Evolutionary conservation across 164 flowering plant genomes (phyloP).

Genomic region (Chimonanthus praecox): DNA sequence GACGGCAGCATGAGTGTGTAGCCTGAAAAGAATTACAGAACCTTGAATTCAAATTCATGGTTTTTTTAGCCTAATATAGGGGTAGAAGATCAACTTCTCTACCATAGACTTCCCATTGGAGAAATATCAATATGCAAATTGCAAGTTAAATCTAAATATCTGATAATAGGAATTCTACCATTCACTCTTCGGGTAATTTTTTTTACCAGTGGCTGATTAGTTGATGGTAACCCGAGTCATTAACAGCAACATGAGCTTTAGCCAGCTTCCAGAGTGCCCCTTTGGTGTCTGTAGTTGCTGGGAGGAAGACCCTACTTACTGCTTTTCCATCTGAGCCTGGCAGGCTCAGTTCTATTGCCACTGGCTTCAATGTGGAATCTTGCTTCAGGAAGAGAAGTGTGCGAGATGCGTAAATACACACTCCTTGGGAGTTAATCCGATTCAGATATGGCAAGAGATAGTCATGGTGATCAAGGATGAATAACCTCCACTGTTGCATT

Average conservation of each 20-base stretch:
- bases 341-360: slow-evolving; percentile 52
- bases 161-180: neutral
- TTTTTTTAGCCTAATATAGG: neutral
- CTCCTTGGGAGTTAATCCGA: slow-evolving; percentile 26
- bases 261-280: slow-evolving; percentile 56
- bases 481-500: slow-evolving; percentile 31
- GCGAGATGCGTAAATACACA: slow-evolving; percentile 43
- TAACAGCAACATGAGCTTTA: slow-evolving; percentile 49
- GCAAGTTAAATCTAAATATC: neutral
- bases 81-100: neutral
- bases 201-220: slow-evolving; percentile 55
- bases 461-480: slow-evolving; percentile 58
- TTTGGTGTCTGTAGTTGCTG: slow-evolving; percentile 32
- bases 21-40: slow-evolving; percentile 26
- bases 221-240: slow-evolving; percentile 57
- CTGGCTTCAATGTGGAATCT: slow-evolving; percentile 43
- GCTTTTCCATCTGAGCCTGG: slow-evolving; percentile 15
- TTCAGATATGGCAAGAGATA: slow-evolving; percentile 40
- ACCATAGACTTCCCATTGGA: neutral
- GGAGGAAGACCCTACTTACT: slow-evolving; percentile 27
- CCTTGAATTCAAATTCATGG: neutral
- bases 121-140: too few relatives aligned
- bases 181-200: neutral
- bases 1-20: slow-evolving; percentile 52
- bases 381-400: slow-evolving; percentile 37